phyloP scores from a whole-genome alignment of 805 yeast genomes.

The Helenozyma rhizophorensis region DNA sequence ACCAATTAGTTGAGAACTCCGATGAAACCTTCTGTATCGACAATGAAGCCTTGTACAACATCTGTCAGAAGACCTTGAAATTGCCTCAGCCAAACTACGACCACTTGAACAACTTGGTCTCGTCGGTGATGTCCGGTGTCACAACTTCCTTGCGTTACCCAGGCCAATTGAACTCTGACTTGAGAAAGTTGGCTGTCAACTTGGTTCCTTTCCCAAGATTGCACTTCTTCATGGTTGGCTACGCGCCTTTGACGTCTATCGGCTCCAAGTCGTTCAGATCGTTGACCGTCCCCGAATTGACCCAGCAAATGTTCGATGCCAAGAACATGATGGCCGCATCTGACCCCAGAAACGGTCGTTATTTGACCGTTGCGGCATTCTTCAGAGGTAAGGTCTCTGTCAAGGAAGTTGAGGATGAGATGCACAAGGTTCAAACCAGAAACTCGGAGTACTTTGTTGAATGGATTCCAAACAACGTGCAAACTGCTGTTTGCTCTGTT shows the following conservation, averaged over 20 bases:
- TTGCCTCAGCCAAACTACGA: conserved; percentile 72
- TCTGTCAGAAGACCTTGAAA: conserved; percentile 82
- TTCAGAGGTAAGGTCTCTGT: conserved; percentile 91
- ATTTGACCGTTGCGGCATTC: conserved; percentile 89
- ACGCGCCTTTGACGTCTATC: conserved; percentile 83
- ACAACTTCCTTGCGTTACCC: conserved; percentile 93
- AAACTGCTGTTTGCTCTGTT: conserved; percentile 88
- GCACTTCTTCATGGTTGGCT: conserved; percentile 94
- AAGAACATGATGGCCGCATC: conserved; percentile 96
- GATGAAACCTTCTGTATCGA: conserved; percentile 95
- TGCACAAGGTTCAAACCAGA: conserved; percentile 77
- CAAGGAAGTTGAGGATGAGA: conserved; percentile 92
- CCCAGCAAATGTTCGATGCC: conserved; percentile 90
- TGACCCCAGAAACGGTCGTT: conserved; percentile 86
- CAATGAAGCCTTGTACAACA: conserved; percentile 88
- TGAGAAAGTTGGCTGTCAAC: conserved; percentile 90
- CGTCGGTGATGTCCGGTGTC: conserved; percentile 92
- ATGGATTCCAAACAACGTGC: conserved; percentile 95
- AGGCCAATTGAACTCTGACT: conserved; percentile 89
- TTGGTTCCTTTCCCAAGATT: conserved; percentile 93
- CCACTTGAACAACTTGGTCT: conserved; percentile 77
- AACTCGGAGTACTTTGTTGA: conserved; percentile 83
- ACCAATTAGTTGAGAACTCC: conserved; percentile 85
- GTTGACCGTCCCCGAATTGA: conserved; percentile 82
- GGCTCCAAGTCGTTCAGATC: conserved; percentile 81